These are phyloP conservation scores for Neocallimastix lanati DNA, from an alignment of 192 early-diverging fungal species.

Conservation along the genomic window DNA sequence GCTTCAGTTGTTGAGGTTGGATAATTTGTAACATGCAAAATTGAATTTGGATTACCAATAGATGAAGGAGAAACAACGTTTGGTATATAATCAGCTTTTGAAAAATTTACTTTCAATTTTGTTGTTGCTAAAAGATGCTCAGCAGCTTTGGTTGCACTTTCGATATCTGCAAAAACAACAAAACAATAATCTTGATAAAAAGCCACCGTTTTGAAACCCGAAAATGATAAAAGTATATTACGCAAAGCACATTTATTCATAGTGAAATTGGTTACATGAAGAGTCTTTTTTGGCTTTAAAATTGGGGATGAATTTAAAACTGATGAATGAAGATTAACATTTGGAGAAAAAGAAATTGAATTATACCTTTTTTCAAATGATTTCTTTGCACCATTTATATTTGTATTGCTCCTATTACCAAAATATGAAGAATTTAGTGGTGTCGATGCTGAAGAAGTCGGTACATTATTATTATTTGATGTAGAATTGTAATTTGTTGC, in stretches of 20 bases:
- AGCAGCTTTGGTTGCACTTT: slow-evolving; percentile 15
- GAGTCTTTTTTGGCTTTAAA: slow-evolving; percentile 17
- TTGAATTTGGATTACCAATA: slow-evolving; percentile 16
- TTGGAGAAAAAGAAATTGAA: not conserved
- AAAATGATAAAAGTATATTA: slow-evolving; percentile 12
- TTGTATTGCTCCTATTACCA: not conserved
- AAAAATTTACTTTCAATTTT: slow-evolving; percentile 25
- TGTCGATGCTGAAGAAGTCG: not conserved
- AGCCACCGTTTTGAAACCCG: slow-evolving; percentile 19
- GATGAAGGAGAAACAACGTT: slow-evolving; percentile 11
- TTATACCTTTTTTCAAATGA: not conserved
- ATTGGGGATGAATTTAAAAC: not conserved
- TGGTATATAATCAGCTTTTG: slow-evolving; percentile 23
- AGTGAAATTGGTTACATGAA: slow-evolving; percentile 26
- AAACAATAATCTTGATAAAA: slow-evolving; percentile 33
- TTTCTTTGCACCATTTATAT: not conserved
- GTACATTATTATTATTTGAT: too few relatives aligned
- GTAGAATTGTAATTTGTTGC: too few relatives aligned
- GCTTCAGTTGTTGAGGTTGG: slow-evolving; percentile 14
- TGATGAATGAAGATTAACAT: not conserved
- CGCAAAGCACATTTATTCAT: slow-evolving; percentile 12
- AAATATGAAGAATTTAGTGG: not conserved
- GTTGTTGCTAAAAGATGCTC: slow-evolving; percentile 23
- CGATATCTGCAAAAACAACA: slow-evolving; percentile 17
- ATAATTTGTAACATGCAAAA: slow-evolving; percentile 20